These are phyloP conservation scores for Penicillium sp. DNA, from an alignment of 2,329 filamentous ascomycete genomes.

Conservation along the genomic window DNA sequence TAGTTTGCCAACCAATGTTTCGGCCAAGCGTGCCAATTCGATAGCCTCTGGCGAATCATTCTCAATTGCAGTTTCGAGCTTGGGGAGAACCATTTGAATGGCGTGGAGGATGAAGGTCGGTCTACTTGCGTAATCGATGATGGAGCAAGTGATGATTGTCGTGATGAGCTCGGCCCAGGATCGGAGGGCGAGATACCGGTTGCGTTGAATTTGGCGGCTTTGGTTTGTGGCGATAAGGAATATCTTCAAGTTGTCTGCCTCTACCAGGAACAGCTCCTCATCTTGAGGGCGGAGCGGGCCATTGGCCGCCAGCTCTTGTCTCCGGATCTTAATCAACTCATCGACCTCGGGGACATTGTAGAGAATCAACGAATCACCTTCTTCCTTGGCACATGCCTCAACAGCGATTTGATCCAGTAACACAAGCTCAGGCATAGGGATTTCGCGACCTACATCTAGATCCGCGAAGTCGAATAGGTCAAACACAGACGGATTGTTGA, in stretches of 20 bases:
- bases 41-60: conserved; percentile 68
- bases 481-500: conserved; percentile 74
- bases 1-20: conserved; percentile 54
- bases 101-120: conserved; percentile 80
- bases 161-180: conserved; percentile 84
- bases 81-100: conserved; percentile 82
- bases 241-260: conserved; percentile 38
- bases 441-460: conserved; percentile 51
- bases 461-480: conserved; percentile 92
- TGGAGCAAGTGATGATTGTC: conserved; percentile 77
- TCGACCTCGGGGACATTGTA: conserved; percentile 70
- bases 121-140: conserved; percentile 70
- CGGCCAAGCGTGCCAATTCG: conserved; percentile 75
- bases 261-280: conserved; percentile 41
- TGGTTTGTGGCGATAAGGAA: conserved; percentile 45
- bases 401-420: conserved; percentile 68
- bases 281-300: conserved; percentile 48
- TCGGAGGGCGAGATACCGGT: conserved; percentile 66
- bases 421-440: conserved; percentile 53
- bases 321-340: conserved; percentile 65
- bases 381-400: conserved; percentile 61
- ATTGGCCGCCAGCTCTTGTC: conserved; percentile 34
- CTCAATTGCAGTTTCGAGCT: conserved; percentile 73
- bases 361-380: conserved; percentile 49
- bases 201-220: conserved; percentile 35